A percentile compares a stretch with the other conserved stretches of the same genome.
Evolutionary conservation across 129 eudicot genomes (phyloP).

Genomic region (Flaveria brownii): DNA sequence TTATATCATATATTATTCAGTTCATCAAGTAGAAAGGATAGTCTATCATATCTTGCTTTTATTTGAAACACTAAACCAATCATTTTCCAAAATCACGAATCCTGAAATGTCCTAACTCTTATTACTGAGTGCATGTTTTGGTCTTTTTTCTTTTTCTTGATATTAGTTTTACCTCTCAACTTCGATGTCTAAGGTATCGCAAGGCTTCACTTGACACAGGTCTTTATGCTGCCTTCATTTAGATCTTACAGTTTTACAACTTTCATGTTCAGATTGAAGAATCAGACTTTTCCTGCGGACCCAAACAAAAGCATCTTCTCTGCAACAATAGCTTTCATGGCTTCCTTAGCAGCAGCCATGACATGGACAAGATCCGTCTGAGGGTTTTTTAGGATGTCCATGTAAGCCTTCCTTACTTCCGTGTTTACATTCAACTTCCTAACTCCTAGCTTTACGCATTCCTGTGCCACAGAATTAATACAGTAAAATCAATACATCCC

Average conservation of each 20-base stretch:
- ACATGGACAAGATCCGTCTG: conserved; percentile 77
- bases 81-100: too few species aligned
- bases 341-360: conserved; percentile 83
- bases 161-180: too few species aligned
- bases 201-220: too few species aligned
- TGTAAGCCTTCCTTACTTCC: conserved; percentile 93
- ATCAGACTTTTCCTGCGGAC: conserved; percentile 65
- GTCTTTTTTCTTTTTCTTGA: too few species aligned
- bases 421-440: conserved; percentile 97
- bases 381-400: conserved; percentile 62
- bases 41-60: too few species aligned
- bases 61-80: too few species aligned
- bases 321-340: conserved; percentile 87
- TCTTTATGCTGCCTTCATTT: background rate
- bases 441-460: conserved; percentile 79
- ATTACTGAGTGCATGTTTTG: too few species aligned
- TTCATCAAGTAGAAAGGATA: too few species aligned
- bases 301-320: conserved; percentile 94
- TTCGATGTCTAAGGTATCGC: too few species aligned
- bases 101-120: too few species aligned
- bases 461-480: conserved; percentile 40
- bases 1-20: too few species aligned
- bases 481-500: background rate
- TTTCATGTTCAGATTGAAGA: conserved; percentile 31
- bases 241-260: background rate